Evolutionary conservation across 2,329 filamentous ascomycete genomes (phyloP), one percentile per base, ranked within the genome.

Genomic region (Aspergillus brasiliensis): DNA sequence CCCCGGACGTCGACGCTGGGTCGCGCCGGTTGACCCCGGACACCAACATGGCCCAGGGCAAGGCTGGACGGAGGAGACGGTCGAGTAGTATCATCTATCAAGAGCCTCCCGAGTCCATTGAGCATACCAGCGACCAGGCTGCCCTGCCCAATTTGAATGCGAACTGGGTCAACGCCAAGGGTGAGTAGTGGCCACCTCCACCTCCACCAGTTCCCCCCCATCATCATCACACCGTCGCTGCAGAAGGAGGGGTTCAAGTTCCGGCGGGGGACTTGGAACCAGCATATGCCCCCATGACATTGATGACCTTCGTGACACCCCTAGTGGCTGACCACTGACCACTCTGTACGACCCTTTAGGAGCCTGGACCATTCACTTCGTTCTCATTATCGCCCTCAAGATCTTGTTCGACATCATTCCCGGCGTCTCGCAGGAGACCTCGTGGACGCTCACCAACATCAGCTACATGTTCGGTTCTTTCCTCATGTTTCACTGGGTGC

Each of bases 401-500:
- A 94, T 99, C 74, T 86, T 99, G 72, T 99, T 94, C 83, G 92
- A 97, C 78, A 94, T 97, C 73, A 90, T 99, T 63, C 95, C 95
- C 17, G 92, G 93, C 67, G 91, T 98, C 69, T 96, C 94, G 34
- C 95, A 98, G 80, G 95, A 99, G 81, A 96, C 92, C 42, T 98
- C 94, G 63, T 99, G 95, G 95, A 99, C 95, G 10, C 83, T 99
- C 68, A 97, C 93, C 78, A 99, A 99, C 80, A 96, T 98, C 78
- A 92, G 92, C 54, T 99, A 99, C 84, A 98, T 98, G 93, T 91
- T 95, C 73, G 93, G 92, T 72, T 97, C 94, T 44, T 99, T 98
- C 78, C 87, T 99, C 78, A 99, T 99, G 95, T 99, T 99, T 80
- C 95, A 99, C 80, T 97, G 92, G 84, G 95, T 99, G 69, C 92